Percentiles rank a stretch among this genome's conserved stretches.
These are phyloP conservation scores for Erigeron canadensis DNA, from an alignment of 129 eudicot species.

Conservation along the genomic window DNA sequence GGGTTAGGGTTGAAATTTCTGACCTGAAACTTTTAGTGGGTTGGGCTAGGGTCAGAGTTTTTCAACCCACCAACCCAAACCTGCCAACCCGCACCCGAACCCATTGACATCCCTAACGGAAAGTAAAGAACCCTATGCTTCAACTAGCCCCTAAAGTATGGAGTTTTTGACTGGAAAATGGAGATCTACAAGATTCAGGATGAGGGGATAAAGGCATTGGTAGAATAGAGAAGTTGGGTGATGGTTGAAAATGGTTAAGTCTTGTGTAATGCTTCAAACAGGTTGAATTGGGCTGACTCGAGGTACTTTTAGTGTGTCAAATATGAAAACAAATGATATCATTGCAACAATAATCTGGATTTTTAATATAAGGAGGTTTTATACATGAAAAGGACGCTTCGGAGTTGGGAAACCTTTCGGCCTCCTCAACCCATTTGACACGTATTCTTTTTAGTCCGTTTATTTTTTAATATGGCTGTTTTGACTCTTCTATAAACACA, in stretches of 20 bases:
- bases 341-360: background rate
- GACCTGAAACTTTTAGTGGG: no score
- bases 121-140: no score
- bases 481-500: no score
- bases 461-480: no score
- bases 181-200: slow-evolving; percentile 10
- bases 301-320: background rate
- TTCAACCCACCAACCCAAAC: no score
- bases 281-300: background rate
- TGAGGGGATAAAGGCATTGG: slow-evolving; percentile 7
- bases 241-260: background rate
- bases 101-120: no score
- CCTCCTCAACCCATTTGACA: background rate
- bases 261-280: background rate
- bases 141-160: no score
- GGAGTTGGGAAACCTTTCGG: background rate
- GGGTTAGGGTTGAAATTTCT: no score
- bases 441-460: no score
- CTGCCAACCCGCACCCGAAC: no score
- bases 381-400: background rate
- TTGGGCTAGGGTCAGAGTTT: no score
- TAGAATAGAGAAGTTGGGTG: background rate
- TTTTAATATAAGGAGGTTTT: background rate
- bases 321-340: background rate
- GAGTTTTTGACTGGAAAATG: no score